Base-by-base conservation (phyloP, 331 rosid species). In the Malus hybrid region DNA sequence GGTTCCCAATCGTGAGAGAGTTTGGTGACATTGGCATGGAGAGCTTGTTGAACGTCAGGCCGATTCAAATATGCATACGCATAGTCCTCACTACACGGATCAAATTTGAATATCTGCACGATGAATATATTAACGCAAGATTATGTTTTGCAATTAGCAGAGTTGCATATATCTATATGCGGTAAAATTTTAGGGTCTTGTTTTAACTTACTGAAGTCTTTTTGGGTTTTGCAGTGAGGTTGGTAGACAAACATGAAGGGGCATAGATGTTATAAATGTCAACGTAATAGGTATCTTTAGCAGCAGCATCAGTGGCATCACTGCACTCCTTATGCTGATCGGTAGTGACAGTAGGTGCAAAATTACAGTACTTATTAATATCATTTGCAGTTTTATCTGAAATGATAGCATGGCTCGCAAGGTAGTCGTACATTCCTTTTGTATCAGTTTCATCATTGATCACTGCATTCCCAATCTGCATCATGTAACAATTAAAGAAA, bases 381-480 rank as follows among this genome's bases (percentile, higher is more conserved):
- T 65, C 4, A 0, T n/a, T 16, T 0, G 83, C 88, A 10, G 86
- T 76, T 39, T 71, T 5, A 12, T 88, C 92, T 0, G 95, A 80
- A 11, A 89, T 79, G 5, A 94, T 62, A 10, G 97, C 97, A 69
- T 94, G 99, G 19, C 24, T 76, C 7, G 89, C 92, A 15, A 92
- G 78, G 75, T 16, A 94, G 75, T 92, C 99, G 61, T 76, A 86
- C 87, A 87, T 77, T 75, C 97, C 99, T 9, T 0, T 2, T 0
- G 67, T 0, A 50, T 94, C 97, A 2, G 96, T 94, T 4, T 79
- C 87, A 13, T 91, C 97, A 12, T 94, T 82, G 75, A 92, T 88
- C 63, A 83, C 93, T 81, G 99, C 92, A 44, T 94, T 94, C 11
- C 99, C 99, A 55, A 94, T 88, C 99, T 94, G 78, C 75, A 82